A percentile compares a stretch with the other conserved stretches of the same genome.
These are phyloP conservation scores for Jamesozyma gamospora DNA, from an alignment of 805 yeast genomes.

Conservation along the genomic window DNA sequence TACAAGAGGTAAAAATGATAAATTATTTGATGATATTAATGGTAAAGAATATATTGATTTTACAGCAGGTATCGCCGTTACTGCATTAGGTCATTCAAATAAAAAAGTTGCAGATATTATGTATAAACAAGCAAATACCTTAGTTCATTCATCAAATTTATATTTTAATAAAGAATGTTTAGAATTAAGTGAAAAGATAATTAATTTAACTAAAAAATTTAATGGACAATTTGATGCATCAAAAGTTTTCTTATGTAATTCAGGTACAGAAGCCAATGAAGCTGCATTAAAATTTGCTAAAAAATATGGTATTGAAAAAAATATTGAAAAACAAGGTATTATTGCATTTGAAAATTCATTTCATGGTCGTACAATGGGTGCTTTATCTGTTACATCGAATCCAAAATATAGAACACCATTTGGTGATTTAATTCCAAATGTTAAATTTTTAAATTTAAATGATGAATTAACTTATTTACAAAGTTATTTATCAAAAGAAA, in stretches of 20 bases:
- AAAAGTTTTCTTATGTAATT: constrained; percentile 58
- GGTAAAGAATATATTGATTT: constrained; percentile 77
- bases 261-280: constrained; percentile 76
- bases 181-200: constrained; percentile 59
- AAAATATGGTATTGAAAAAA: constrained; percentile 56
- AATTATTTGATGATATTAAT: constrained; percentile 64
- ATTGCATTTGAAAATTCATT: constrained; percentile 84
- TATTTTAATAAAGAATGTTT: constrained; percentile 81
- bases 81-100: constrained; percentile 84
- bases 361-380: constrained; percentile 94
- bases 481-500: constrained; percentile 12
- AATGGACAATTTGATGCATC: constrained; percentile 81
- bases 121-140: constrained; percentile 56
- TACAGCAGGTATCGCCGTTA: constrained; percentile 94
- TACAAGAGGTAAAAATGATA: constrained; percentile 73
- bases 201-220: constrained; percentile 52
- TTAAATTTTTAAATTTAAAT: constrained; percentile 34
- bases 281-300: constrained; percentile 73
- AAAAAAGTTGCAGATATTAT: constrained; percentile 63
- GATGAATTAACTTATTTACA: constrained; percentile 26
- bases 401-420: constrained; percentile 89
- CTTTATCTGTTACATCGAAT: constrained; percentile 85
- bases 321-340: constrained; percentile 56
- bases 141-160: constrained; percentile 79
- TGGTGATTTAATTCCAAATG: constrained; percentile 86